These are phyloP conservation scores for Vicia sativa DNA, from an alignment of 306 rosid species.

Conservation along the genomic window DNA sequence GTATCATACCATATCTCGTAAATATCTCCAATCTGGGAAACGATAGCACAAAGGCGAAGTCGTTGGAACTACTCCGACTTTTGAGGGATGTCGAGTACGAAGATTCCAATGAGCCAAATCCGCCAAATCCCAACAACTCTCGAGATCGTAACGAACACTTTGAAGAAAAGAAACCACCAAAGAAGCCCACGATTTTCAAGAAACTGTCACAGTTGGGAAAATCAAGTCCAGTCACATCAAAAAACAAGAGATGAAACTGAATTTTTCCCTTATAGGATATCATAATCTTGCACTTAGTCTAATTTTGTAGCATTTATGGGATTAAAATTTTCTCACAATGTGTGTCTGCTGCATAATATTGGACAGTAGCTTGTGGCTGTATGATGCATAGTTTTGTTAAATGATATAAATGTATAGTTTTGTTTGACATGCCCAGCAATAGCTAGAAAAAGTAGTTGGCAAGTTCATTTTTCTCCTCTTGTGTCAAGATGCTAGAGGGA, in stretches of 20 bases:
- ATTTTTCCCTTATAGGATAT: slow-evolving; percentile 5
- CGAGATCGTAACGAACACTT: slow-evolving; percentile 27
- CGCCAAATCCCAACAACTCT: slow-evolving; percentile 34
- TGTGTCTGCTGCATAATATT: slow-evolving; percentile 30
- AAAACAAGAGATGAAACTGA: slow-evolving; percentile 48
- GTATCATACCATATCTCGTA: slow-evolving; percentile 68
- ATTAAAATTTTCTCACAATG: slow-evolving; percentile 13
- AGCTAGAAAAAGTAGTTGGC: slow-evolving; percentile 1
- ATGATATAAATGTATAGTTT: slow-evolving; percentile 30
- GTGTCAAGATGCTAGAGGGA: background rate
- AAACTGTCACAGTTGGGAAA: slow-evolving; percentile 48
- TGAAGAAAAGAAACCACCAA: slow-evolving; percentile 52
- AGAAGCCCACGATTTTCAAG: slow-evolving; percentile 49
- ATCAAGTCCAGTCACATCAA: slow-evolving; percentile 36
- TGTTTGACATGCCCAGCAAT: slow-evolving; percentile 21
- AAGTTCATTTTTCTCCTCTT: background rate
- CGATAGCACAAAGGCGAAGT: slow-evolving; percentile 51
- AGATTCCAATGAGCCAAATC: slow-evolving; percentile 34
- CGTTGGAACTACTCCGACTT: slow-evolving; percentile 71
- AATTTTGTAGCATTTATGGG: slow-evolving; percentile 26
- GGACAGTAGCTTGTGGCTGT: slow-evolving; percentile 28
- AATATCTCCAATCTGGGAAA: slow-evolving; percentile 60
- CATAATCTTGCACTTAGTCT: slow-evolving; percentile 16
- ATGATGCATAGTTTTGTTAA: background rate
- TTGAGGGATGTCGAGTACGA: slow-evolving; percentile 51